These are phyloP conservation scores for Clavispora fructus DNA, from an alignment of 805 yeast genomes.

Conservation along the genomic window DNA sequence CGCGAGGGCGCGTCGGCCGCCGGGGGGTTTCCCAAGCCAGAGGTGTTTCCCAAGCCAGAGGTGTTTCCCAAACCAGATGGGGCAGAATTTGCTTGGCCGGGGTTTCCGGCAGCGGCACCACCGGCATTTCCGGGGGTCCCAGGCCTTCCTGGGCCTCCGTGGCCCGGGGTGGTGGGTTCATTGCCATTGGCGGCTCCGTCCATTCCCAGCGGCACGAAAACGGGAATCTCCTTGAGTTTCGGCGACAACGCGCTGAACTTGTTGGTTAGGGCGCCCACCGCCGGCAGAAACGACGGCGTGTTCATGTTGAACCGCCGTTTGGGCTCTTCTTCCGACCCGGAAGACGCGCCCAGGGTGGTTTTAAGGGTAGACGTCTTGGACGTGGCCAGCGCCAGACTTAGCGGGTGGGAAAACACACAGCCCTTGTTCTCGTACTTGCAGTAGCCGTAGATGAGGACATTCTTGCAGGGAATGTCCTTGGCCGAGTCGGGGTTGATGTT, in stretches of 20 bases:
- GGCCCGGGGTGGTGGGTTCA: too few relatives aligned
- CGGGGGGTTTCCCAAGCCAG: too few relatives aligned
- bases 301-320: conserved; percentile 33
- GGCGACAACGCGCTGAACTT: conserved; percentile 48
- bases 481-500: conserved; percentile 51
- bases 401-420: conserved; percentile 63
- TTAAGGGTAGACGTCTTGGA: background rate
- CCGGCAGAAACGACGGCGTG: conserved; percentile 42
- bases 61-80: too few relatives aligned
- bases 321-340: conserved; percentile 4
- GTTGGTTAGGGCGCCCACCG: conserved; percentile 22
- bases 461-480: conserved; percentile 75
- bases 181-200: too few relatives aligned
- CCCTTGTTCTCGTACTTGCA: conserved; percentile 87
- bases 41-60: too few relatives aligned
- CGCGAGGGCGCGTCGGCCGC: conserved; percentile 5
- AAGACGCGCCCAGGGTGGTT: conserved; percentile 9
- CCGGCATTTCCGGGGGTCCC: too few relatives aligned
- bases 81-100: too few relatives aligned
- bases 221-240: conserved; percentile 41
- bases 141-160: too few relatives aligned
- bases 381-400: conserved; percentile 6
- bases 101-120: too few relatives aligned
- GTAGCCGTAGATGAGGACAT: conserved; percentile 78
- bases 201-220: conserved; percentile 43